A percentile compares a stretch with the other conserved stretches of the same genome.
Conservation (phyloP, 257 asterid species). For the Parsonsia alboflavescens region DNA sequence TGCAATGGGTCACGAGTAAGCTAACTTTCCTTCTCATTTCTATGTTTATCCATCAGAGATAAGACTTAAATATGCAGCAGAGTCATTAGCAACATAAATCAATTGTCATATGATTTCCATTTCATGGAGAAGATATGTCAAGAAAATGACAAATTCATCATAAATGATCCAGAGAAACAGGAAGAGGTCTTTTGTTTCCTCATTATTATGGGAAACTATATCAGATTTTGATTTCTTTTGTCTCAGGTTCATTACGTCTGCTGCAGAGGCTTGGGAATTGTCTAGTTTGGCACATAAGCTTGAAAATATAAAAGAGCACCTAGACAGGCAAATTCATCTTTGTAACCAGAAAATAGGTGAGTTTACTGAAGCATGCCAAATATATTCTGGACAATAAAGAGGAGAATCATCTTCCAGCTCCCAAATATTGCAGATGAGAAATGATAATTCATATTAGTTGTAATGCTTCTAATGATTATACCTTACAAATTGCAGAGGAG, state of each 20-base stretch:
- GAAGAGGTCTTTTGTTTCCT: background rate
- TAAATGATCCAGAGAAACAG: background rate
- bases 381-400: background rate
- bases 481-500: constrained; percentile 22
- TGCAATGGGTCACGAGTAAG: constrained; percentile 75
- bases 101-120: background rate
- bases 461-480: background rate
- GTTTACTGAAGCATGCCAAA: background rate
- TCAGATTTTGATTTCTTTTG: background rate
- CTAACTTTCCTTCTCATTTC: background rate
- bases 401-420: background rate
- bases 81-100: background rate
- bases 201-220: background rate
- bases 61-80: background rate
- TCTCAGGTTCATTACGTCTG: constrained; percentile 17
- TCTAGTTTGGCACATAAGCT: constrained; percentile 28
- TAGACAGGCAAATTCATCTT: constrained; percentile 13
- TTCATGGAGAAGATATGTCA: too few relatives aligned
- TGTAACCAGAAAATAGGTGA: constrained; percentile 23
- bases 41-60: background rate
- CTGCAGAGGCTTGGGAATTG: constrained; percentile 30
- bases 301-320: constrained; percentile 20
- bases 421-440: background rate
- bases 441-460: background rate
- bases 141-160: background rate